Evolutionary conservation across 805 yeast genomes (phyloP).

Genomic region (Wickerhamiella hasegawae): DNA sequence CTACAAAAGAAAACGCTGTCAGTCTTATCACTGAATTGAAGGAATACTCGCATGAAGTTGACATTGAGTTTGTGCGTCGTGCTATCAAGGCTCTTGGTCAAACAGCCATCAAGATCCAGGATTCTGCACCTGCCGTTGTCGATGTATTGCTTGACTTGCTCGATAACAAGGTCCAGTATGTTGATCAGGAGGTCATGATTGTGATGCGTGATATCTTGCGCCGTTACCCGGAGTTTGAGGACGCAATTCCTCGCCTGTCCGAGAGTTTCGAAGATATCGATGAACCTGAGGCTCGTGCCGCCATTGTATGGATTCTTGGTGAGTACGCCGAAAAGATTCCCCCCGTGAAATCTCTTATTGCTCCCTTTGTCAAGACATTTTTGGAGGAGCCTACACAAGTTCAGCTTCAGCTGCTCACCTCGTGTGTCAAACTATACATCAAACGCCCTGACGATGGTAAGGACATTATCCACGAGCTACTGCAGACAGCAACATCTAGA

Average conservation of each 20-base stretch:
- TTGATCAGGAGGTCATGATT: conserved; percentile 66
- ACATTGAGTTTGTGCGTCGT: conserved; percentile 74
- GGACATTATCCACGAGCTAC: conserved; percentile 60
- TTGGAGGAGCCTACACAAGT: conserved; percentile 60
- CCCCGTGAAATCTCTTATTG: conserved; percentile 25
- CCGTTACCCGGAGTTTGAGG: conserved; percentile 49
- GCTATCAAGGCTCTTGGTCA: conserved; percentile 86
- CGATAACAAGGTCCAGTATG: conserved; percentile 41
- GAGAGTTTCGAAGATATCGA: conserved; percentile 39
- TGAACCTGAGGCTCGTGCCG: conserved; percentile 66
- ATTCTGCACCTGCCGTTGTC: conserved; percentile 51
- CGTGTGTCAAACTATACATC: conserved; percentile 61
- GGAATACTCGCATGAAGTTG: conserved; percentile 82
- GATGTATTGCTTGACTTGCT: conserved; percentile 48
- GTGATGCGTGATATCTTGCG: conserved; percentile 65
- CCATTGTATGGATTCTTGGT: conserved; percentile 76
- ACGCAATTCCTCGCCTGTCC: conserved; percentile 30
- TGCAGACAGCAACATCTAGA: conserved; percentile 61
- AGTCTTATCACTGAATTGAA: conserved; percentile 60
- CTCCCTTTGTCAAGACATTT: conserved; percentile 31
- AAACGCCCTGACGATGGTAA: conserved; percentile 39
- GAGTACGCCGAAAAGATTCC: conserved; percentile 46
- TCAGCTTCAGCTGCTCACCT: conserved; percentile 60
- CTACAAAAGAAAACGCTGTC: conserved; percentile 44
- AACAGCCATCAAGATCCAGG: conserved; percentile 59